Evolutionary conservation across 371 early-diverging fungal genomes (phyloP), one percentile per base, ranked within the genome.

Genomic region (Mortierella sp.): DNA sequence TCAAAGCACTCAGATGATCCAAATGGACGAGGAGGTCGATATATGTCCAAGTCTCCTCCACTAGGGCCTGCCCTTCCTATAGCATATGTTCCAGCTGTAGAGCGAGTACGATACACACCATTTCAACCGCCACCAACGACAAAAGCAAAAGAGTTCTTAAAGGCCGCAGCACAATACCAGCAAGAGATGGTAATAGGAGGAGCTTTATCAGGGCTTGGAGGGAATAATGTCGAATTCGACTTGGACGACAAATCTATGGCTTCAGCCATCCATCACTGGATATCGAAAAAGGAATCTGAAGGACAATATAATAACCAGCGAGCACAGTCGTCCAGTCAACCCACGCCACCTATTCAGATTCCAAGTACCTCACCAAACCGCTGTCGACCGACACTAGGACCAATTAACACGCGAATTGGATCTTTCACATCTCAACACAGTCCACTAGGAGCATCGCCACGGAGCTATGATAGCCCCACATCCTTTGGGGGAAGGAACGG

Each of bases 81-180:
- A n/a, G 84, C 85, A 1, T 87, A 87, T 66, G 83, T 87, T 31
- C 86, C 88, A 31, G 88, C 88, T n/a, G 76, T 83, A 1, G 86
- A 86, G 60, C 83, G 88, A 68, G 76, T 84, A 1, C 72, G 83
- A 22, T 85, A 85, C 35, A 77, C 83, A 19, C 76, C 85, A 9
- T 85, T 85, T 53, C 71, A 76, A 42, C 76, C 85, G 6, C 85
- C 81, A 7, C 81, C 81, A 17, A 80, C 81, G 19, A 70, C 75
- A n/a, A 80, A 80, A 31, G 81, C 81, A 1, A 74, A 80, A 7
- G 81, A 80, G 49, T 80, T 80, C 4, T 26, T 80, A 26, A 70
- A 80, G 28, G 81, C 81, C 0, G 81, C 81, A 9, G 75, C 75
- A 2, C 62, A 65, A 40, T 80, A 74, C 28, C 81, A 80, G 37